These are phyloP conservation scores for Anastatica hierochuntica DNA, from an alignment of 345 rosid species.

Conservation along the genomic window DNA sequence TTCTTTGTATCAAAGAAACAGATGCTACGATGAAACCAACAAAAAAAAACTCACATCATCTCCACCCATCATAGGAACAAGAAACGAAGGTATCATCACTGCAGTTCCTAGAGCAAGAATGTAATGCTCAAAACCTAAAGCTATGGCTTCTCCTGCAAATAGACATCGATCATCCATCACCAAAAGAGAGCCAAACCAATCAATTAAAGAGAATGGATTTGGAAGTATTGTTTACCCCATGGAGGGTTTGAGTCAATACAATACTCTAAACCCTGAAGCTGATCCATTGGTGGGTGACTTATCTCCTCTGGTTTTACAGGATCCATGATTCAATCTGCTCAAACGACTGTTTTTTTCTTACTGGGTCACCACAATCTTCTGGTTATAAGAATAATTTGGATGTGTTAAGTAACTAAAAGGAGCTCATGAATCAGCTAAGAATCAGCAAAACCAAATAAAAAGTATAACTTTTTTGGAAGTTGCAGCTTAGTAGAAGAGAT, in stretches of 20 bases:
- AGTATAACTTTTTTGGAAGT: conserved; percentile 6
- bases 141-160: conserved; percentile 79
- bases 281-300: conserved; percentile 85
- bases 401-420: conserved; percentile 5
- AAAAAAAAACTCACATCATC: conserved; percentile 45
- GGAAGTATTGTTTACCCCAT: too few relatives aligned
- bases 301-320: conserved; percentile 91
- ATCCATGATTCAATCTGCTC: conserved; percentile 36
- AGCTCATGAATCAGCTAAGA: too few relatives aligned
- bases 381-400: conserved; percentile 15
- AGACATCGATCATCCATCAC: too few relatives aligned
- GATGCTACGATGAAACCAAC: not conserved
- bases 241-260: conserved; percentile 99
- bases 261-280: conserved; percentile 96
- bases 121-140: conserved; percentile 93
- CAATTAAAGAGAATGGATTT: too few relatives aligned
- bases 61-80: conserved; percentile 98
- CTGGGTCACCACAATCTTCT: conserved; percentile 7
- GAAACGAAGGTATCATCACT: conserved; percentile 97
- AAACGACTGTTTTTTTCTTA: not conserved
- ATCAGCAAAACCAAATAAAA: too few relatives aligned
- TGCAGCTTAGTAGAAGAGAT: conserved; percentile 17
- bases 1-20: not conserved
- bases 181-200: not conserved
- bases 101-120: conserved; percentile 93